A percentile compares a stretch with the other conserved stretches of the same genome.
Evolutionary conservation across 306 rosid species (phyloP).

Genomic region (Quercus wislizeni): DNA sequence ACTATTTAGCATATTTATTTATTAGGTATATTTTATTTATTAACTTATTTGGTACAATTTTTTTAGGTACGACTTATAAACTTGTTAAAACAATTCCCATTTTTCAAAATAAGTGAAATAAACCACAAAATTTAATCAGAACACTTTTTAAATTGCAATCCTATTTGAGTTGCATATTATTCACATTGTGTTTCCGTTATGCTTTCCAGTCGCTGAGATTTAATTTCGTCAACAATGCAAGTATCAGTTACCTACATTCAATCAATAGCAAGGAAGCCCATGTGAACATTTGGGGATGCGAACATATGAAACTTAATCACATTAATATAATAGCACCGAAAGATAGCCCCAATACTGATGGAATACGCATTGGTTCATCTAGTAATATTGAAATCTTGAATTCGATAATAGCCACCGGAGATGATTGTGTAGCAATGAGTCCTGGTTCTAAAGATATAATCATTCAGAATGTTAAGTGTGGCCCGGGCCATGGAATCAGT

Average conservation of each 20-base stretch:
- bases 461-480: constrained; percentile 15
- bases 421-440: constrained; percentile 36
- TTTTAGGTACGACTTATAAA: no score
- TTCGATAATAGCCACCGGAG: constrained; percentile 17
- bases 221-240: constrained; percentile 4
- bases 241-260: not conserved
- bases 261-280: constrained; percentile 35
- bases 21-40: no score
- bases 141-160: no score
- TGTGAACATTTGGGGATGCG: constrained; percentile 11
- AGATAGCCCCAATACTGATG: constrained; percentile 28
- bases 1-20: no score
- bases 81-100: no score
- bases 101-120: no score
- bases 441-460: not conserved
- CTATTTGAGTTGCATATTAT: no score
- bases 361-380: constrained; percentile 6
- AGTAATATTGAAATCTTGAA: not conserved
- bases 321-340: constrained; percentile 24
- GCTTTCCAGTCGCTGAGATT: constrained; percentile 25
- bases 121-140: no score
- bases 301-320: not conserved
- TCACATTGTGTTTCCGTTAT: not conserved
- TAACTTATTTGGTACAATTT: no score
- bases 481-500: constrained; percentile 48